Conservation (phyloP, 768 basidiomycete genomes). For the Boletus huronensis region DNA sequence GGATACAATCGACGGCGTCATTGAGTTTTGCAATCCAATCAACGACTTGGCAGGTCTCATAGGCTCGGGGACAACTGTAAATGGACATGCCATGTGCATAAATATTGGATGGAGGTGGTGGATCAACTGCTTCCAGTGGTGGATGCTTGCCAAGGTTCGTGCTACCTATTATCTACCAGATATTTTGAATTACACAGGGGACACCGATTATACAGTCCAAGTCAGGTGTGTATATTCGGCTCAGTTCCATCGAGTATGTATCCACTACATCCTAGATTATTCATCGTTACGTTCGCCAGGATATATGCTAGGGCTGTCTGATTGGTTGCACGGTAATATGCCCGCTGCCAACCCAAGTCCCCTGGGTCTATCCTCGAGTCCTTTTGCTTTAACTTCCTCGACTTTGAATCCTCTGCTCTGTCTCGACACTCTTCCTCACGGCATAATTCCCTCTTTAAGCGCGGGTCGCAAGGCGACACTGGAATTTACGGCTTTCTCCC, state of each 20-base stretch:
- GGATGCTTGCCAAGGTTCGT: constrained; percentile 23
- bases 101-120: constrained; percentile 33
- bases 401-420: constrained; percentile 14
- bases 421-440: constrained; percentile 20
- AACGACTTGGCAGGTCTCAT: constrained; percentile 39
- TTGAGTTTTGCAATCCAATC: constrained; percentile 44
- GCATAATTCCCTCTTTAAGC: constrained; percentile 11
- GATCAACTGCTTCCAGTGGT: constrained; percentile 37
- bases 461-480: constrained; percentile 23
- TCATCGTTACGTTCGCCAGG: not conserved
- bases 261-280: not conserved
- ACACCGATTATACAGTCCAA: constrained; percentile 5
- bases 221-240: constrained; percentile 23
- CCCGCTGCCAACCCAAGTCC: not conserved
- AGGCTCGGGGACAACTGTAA: constrained; percentile 28
- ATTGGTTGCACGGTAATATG: not conserved
- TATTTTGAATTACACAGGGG: not conserved
- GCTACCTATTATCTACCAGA: not conserved
- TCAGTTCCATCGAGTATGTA: not conserved
- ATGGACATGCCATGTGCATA: constrained; percentile 39
- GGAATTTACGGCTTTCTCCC: constrained; percentile 40
- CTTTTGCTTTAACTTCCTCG: constrained; percentile 4
- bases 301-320: not conserved
- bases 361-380: constrained; percentile 11
- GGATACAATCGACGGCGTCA: constrained; percentile 34